Evolutionary conservation across 208 protist genomes (phyloP), one percentile per base, ranked within the genome.

Genomic region (Angomonas deanei): DNA sequence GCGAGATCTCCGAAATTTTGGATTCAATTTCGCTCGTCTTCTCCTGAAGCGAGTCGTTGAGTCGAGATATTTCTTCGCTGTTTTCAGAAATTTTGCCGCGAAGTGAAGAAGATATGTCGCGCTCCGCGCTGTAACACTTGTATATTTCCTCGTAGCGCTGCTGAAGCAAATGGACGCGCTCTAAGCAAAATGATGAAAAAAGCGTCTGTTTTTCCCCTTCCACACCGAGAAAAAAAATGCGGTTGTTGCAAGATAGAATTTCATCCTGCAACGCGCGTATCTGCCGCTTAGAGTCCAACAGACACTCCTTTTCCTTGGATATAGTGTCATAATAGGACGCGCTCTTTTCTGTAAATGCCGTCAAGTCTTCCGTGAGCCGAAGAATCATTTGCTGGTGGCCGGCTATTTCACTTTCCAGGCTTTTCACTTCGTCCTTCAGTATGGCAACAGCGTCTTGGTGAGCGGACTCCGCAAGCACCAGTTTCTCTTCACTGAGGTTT

Each of bases 351-450:
- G 76, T 86, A 1, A 75, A 75, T 11, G 75, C 69, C 50, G 70
- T 70, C 13, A 92, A 66, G 49, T 92, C 82, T 8, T 72, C 68
- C 17, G 82, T 87, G 19, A 93, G 61, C 26, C 78, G 72, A n/a
- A 80, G 76, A 31, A 93, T 87, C 23, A 93, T 68, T 2, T 54
- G 17, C 34, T 88, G 83, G 21, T 78, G 68, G 23, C 56, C 78
- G 8, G 33, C 55, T 10, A 89, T 75, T 24, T 91, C 83, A 10
- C 69, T 63, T 32, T 86, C 72, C 30, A 86, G 72, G 39, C 68
- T 73, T 30, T 30, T 57, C 17, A 86, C 53, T 53, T 89, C 81
- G 1, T 56, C 15, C 31, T 54, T 49, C 13, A 86, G 61, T 36
- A 32, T 26, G 2, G 79, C 75, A 5, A 72, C 48, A 23, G 65